Percentiles rank a stretch among this genome's conserved stretches.
phyloP scores from a whole-genome alignment of 371 early-diverging fungal species.

The Mucor plumbeus region DNA sequence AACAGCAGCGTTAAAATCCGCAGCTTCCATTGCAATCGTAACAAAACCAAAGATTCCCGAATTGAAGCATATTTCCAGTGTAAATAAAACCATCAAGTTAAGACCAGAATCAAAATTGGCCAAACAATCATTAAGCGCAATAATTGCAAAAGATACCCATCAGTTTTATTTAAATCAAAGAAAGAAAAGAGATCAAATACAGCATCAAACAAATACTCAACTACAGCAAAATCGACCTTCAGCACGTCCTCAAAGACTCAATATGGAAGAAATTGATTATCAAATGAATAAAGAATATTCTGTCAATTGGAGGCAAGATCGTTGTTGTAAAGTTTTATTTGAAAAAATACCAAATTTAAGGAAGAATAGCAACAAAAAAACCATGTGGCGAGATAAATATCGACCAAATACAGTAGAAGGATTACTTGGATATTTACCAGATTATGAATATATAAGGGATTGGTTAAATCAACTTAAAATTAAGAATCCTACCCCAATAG shows the following conservation, averaged over 20 bases:
- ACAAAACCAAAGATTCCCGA: neutral
- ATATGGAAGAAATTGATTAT: neutral
- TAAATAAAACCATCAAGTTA: neutral
- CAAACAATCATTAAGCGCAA: neutral
- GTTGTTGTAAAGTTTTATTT: neutral
- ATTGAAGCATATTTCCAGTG: neutral
- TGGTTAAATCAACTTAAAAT: conserved; percentile 38
- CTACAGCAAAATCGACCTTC: neutral
- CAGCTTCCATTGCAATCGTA: neutral
- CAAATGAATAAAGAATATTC: conserved; percentile 1
- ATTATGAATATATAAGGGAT: conserved; percentile 19
- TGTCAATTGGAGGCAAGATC: neutral
- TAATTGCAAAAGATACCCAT: neutral
- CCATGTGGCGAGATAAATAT: conserved; percentile 44
- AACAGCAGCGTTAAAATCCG: neutral
- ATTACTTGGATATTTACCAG: conserved; percentile 19
- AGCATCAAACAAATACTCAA: neutral
- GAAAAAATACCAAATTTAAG: neutral
- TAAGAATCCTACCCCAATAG: neutral
- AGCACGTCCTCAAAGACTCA: neutral
- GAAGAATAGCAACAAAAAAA: too few relatives aligned
- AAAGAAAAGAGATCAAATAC: neutral
- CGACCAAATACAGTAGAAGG: conserved; percentile 26
- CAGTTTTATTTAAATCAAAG: conserved; percentile 2
- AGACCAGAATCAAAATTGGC: neutral